A percentile compares a stretch with the other conserved stretches of the same genome.
Conservation (phyloP, 257 asterid species). For the Primulina huaijiensis region DNA sequence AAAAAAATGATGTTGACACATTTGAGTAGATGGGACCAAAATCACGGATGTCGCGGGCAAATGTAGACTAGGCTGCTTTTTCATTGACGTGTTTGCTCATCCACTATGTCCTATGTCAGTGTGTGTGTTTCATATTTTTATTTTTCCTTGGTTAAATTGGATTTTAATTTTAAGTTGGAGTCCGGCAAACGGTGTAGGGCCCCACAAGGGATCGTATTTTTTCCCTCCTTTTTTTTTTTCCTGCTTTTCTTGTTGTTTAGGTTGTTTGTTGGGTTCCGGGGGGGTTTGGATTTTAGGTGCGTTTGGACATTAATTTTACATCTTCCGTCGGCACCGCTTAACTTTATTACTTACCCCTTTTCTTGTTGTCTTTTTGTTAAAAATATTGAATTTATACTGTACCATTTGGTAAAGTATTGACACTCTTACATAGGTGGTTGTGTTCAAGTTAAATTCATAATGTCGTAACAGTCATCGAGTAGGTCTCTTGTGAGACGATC, state of each 20-base stretch:
- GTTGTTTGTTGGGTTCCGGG: neutral
- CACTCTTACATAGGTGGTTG: too few species aligned
- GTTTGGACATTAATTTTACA: neutral
- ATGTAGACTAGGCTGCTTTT: conserved; percentile 2
- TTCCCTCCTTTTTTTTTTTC: neutral
- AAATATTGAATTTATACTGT: too few species aligned
- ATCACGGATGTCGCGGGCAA: conserved; percentile 40
- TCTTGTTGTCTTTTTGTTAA: neutral
- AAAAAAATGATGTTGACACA: neutral
- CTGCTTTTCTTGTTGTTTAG: neutral
- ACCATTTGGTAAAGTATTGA: too few species aligned
- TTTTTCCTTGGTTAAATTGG: conserved; percentile 27
- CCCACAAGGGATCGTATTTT: conserved; percentile 22
- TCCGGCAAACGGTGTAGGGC: conserved; percentile 39
- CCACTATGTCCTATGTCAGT: neutral
- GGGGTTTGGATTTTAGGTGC: neutral
- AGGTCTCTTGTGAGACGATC: too few species aligned
- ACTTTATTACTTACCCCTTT: neutral
- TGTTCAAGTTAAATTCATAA: too few species aligned
- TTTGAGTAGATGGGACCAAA: conserved; percentile 25
- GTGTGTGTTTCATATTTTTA: neutral
- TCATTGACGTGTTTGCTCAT: conserved; percentile 39
- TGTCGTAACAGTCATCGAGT: too few species aligned
- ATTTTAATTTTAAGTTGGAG: conserved; percentile 35
- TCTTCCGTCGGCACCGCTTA: conserved; percentile 16